Percentiles rank a stretch among this genome's conserved stretches.
phyloP scores from a whole-genome alignment of 306 rosid species.

The Cicer chorassanicum region DNA sequence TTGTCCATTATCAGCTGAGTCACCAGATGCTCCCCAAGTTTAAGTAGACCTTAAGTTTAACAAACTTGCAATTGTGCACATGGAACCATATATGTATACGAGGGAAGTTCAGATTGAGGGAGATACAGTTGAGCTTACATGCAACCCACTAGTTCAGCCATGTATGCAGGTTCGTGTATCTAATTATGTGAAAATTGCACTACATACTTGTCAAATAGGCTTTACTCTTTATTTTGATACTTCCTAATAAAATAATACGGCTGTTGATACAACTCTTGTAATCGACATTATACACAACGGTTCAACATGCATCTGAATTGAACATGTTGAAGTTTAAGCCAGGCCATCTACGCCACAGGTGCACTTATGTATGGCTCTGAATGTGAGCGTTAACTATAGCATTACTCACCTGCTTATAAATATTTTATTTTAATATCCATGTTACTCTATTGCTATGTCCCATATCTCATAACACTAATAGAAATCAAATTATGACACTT shows the following conservation, averaged over 20 bases:
- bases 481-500: conserved; percentile 26
- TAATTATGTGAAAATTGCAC: conserved; percentile 29
- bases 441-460: not conserved
- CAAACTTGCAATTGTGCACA: not conserved
- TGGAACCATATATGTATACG: not conserved
- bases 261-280: not conserved
- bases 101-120: not conserved
- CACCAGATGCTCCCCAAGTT: not conserved
- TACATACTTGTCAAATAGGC: not conserved
- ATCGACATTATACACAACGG: not conserved
- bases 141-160: not conserved
- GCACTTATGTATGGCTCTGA: conserved; percentile 4
- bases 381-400: not conserved
- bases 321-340: conserved; percentile 5
- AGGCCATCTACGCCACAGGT: not conserved
- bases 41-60: no score
- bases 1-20: not conserved
- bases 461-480: not conserved
- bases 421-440: not conserved
- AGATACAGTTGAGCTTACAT: conserved; percentile 1
- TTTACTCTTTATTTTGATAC: not conserved
- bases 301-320: not conserved
- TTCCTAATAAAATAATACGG: not conserved
- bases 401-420: not conserved
- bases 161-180: not conserved